phyloP scores from a whole-genome alignment of 2,329 filamentous ascomycete genomes.

The Colletotrichum theobromicola region DNA sequence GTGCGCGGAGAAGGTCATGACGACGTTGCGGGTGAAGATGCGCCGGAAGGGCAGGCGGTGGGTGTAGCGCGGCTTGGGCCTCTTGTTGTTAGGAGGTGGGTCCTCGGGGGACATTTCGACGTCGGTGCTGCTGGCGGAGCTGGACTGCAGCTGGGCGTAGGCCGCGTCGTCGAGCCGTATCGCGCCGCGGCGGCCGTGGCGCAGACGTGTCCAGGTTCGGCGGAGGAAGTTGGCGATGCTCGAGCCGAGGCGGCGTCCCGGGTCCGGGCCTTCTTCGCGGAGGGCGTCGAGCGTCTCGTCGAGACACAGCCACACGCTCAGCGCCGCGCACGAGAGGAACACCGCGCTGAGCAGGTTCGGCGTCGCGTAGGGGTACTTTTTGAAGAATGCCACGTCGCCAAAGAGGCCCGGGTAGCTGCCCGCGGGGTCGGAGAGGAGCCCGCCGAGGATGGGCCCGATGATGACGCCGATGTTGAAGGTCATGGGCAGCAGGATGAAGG shows the following conservation, averaged over 20 bases:
- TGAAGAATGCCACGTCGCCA: conserved; percentile 50
- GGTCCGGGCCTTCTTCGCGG: conserved; percentile 41
- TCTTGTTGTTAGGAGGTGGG: conserved; percentile 12
- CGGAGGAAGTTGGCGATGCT: conserved; percentile 35
- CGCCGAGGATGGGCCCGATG: conserved; percentile 61
- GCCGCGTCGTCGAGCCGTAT: conserved; percentile 11
- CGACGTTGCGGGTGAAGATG: conserved; percentile 61
- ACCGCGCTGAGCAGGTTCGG: conserved; percentile 59
- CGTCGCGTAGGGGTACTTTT: conserved; percentile 56
- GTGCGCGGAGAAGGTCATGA: conserved; percentile 64
- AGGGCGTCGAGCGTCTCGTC: conserved; percentile 58
- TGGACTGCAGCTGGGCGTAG: conserved; percentile 40
- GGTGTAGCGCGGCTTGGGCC: conserved; percentile 42
- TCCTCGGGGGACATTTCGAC: conserved; percentile 35
- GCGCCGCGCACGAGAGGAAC: conserved; percentile 48
- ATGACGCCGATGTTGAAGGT: conserved; percentile 54
- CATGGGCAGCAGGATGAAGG: conserved; percentile 52
- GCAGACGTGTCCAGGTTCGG: conserved; percentile 24
- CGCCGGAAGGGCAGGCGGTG: conserved; percentile 55
- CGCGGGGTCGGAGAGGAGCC: conserved; percentile 71
- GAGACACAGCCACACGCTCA: conserved; percentile 54
- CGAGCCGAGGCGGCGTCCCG: conserved; percentile 45
- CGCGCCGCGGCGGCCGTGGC: neutral
- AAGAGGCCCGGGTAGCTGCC: conserved; percentile 62
- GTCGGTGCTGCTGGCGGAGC: conserved; percentile 22